A percentile compares a stretch with the other conserved stretches of the same genome.
Conservation (phyloP, 345 rosid genomes). For the Clausena lansium region DNA sequence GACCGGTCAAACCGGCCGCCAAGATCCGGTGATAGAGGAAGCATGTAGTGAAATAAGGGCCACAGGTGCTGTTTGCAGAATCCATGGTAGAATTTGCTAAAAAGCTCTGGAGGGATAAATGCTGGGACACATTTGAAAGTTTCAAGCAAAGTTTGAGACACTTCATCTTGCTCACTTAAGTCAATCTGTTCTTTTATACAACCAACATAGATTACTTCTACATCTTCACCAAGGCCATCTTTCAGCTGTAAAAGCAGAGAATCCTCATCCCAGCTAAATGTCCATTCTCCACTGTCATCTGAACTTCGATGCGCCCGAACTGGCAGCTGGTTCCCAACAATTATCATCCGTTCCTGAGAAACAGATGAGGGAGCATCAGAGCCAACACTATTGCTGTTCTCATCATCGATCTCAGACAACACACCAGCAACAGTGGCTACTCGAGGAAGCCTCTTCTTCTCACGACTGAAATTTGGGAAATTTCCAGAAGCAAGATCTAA, state of each 20-base stretch:
- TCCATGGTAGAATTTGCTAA: slow-evolving; percentile 83
- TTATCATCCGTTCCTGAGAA: slow-evolving; percentile 74
- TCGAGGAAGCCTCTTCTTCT: slow-evolving; percentile 76
- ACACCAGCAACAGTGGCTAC: slow-evolving; percentile 92
- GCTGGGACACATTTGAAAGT: slow-evolving; percentile 95
- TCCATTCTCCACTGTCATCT: slow-evolving; percentile 45
- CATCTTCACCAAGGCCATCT: slow-evolving; percentile 86
- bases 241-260: slow-evolving; percentile 91
- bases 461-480: slow-evolving; percentile 51
- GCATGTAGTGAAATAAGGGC: slow-evolving; percentile 98
- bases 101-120: slow-evolving; percentile 70
- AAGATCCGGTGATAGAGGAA: slow-evolving; percentile 83
- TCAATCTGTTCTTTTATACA: slow-evolving; percentile 73
- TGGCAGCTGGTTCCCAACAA: slow-evolving; percentile 95
- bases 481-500: slow-evolving; percentile 83
- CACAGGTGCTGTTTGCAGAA: slow-evolving; percentile 93
- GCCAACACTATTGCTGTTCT: slow-evolving; percentile 59
- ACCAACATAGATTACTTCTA: slow-evolving; percentile 89
- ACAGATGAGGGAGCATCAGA: slow-evolving; percentile 88
- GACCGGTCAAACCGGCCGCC: slow-evolving; percentile 89
- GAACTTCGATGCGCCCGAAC: slow-evolving; percentile 55
- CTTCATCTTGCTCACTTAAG: slow-evolving; percentile 67
- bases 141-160: slow-evolving; percentile 77
- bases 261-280: slow-evolving; percentile 90
- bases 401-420: slow-evolving; percentile 81